These are phyloP conservation scores for Zoysia matrella DNA, from an alignment of 202 grass and related monocot genomes.

Conservation along the genomic window DNA sequence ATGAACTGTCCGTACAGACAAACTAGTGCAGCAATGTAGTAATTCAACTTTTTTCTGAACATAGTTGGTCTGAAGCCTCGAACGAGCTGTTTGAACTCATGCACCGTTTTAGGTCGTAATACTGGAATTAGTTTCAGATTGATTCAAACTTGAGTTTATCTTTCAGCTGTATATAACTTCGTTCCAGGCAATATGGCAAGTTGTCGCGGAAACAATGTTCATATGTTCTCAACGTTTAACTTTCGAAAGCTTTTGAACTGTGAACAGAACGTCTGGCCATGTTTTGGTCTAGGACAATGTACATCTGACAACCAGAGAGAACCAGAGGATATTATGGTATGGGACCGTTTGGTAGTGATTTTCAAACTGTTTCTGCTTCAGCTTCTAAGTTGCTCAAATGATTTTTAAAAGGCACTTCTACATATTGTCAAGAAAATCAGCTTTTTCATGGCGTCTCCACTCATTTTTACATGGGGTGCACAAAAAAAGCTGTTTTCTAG, in stretches of 20 bases:
- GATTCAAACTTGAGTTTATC: neutral
- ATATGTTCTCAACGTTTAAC: neutral
- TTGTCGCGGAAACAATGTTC: neutral
- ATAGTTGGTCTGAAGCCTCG: slow-evolving; percentile 32
- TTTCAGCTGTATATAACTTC: neutral
- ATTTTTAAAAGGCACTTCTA: too few relatives aligned
- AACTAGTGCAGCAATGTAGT: slow-evolving; percentile 40
- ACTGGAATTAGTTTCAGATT: slow-evolving; percentile 9
- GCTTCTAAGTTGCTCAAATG: too few relatives aligned
- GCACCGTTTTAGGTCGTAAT: neutral
- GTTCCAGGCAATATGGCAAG: neutral
- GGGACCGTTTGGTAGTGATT: too few relatives aligned
- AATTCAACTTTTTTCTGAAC: neutral
- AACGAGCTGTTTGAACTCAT: slow-evolving; percentile 29
- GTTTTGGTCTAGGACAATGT: too few relatives aligned
- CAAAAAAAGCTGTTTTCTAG: too few relatives aligned
- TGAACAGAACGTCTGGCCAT: too few relatives aligned
- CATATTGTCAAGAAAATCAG: too few relatives aligned
- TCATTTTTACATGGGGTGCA: too few relatives aligned
- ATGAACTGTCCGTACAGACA: slow-evolving; percentile 67
- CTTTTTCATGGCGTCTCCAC: too few relatives aligned
- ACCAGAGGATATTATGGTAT: too few relatives aligned
- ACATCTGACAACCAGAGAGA: too few relatives aligned
- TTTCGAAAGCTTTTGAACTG: neutral
- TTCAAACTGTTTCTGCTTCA: too few relatives aligned